Conservation (phyloP, 495 filamentous ascomycete genomes). For the Penicillium riverlandense region DNA sequence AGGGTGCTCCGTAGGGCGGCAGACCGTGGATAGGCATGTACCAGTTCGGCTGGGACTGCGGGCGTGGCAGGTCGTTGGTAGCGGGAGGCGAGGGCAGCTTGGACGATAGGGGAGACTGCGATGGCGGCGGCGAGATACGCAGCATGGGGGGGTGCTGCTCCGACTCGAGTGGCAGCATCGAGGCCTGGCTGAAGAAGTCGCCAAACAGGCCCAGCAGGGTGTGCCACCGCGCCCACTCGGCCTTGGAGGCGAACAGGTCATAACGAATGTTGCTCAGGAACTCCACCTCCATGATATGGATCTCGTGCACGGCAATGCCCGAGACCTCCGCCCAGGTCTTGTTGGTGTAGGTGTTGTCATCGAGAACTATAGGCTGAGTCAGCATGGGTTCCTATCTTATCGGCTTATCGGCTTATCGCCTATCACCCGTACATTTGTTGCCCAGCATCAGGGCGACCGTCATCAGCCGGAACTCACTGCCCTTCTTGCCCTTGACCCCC, state of each 20-base stretch:
- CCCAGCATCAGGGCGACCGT: conserved; percentile 97
- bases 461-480: conserved; percentile 91
- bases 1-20: conserved; percentile 13
- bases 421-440: conserved; percentile 74
- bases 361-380: conserved; percentile 56
- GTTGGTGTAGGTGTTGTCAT: conserved; percentile 99
- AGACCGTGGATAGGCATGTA: conserved; percentile 18
- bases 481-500: conserved; percentile 76
- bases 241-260: conserved; percentile 73
- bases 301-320: conserved; percentile 86
- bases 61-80: conserved; percentile 14
- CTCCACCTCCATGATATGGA: conserved; percentile 99
- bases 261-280: conserved; percentile 99
- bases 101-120: conserved; percentile 28
- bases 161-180: conserved; percentile 24
- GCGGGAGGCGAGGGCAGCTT: conserved; percentile 49
- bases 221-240: conserved; percentile 83
- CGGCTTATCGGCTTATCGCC: neutral
- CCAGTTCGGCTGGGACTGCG: conserved; percentile 25
- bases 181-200: conserved; percentile 68
- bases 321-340: conserved; percentile 99
- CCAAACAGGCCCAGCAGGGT: conserved; percentile 69
- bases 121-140: conserved; percentile 28
- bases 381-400: too few species aligned
- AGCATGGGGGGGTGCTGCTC: conserved; percentile 16